Evolutionary conservation across 2,329 filamentous ascomycete species (phyloP), one percentile per base, ranked within the genome.

Genomic region (Raffaelea arxii): DNA sequence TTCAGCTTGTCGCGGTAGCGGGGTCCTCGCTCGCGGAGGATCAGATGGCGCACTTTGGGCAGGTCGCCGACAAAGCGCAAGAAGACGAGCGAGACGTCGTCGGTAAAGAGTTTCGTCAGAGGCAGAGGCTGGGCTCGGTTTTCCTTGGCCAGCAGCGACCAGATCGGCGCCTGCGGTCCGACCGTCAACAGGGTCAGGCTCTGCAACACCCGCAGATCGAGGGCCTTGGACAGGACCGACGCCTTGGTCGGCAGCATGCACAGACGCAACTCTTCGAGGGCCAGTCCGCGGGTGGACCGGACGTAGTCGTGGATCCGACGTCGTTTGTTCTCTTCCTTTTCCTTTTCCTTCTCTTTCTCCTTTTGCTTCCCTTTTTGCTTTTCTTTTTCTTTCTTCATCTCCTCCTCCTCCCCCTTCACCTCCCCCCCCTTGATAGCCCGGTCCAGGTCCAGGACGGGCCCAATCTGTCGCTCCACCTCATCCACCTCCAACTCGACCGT

Each of bases 111-210:
- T 51, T 72, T 76, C 42, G 69, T 66, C 37, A 84, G 59, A 0
- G 71, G 66, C 36, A 83, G 62, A 0, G 74, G 70, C 9, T 65
- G 60, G 1, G 64, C 54, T 43, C 67, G 68, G 56, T 81, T 78
- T 53, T 79, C 69, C 52, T 71, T 75, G 18, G 68, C 62, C 37
- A 84, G 60, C 46, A 75, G 60, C 2, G 66, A 64, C 80, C 80
- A 84, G 51, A 84, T 73, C 0, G 71, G 64, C 24, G 67, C 67
- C 57, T 84, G 80, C 5, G 72, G 66, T 2, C 80, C 80, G 18
- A 83, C 78, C 51, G 80, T 81, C 40, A 84, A 69, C 22, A 84
- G 64, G 2, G 77, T 79, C 18, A 84, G 64, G 41, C 68, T 69
- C 52, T 64, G 71, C n/a, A 84, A 64, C 4, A 65, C 65, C n/a